Evolutionary conservation across 2,329 filamentous ascomycete genomes (phyloP), one percentile per base, ranked within the genome.

Genomic region (Talaromyces sp.): DNA sequence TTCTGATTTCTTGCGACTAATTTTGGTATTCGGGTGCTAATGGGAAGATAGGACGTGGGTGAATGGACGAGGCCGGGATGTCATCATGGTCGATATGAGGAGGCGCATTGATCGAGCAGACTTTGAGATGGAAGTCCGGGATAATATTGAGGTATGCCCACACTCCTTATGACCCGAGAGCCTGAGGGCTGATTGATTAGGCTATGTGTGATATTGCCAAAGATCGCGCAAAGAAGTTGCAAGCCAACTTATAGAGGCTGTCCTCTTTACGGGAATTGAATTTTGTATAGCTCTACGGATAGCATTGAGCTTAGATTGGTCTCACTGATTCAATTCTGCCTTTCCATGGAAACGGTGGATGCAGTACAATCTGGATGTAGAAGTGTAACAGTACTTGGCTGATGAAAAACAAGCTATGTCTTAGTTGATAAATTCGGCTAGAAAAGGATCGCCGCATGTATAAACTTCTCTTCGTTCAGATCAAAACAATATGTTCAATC

Each of bases 121-220:
- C 74, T 81, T 88, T 61, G 78, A 82, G 27, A 81, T 81, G 17
- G 93, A 97, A 79, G 86, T 92, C 67, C 76, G 81, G 64, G 90
- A 90, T 70, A 91, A 87, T 6, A 89, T 97, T 59, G 84, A 90
- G 83, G 92, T 93, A 79, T 69, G 84, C 72, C 41, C 31, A 35
- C n/a, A 13, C 33, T 22, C 2, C 11, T 7, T 10, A 58, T n/a
- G n/a, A 11, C 17, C 7, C 1, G 11, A 22, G 37, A 17, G 52
- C 25, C n/a, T 5, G 13, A 37, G 33, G 33, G 39, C 17, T 58
- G 35, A 27, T 31, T 11, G 27, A 9, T 58, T 66, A 92, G 90
- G 93, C 93, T 47, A 97, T 97, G 91, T 92, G 92, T 73, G 90
- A 93, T 71, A 97, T 97, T 73, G 93, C 93, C 35, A 85, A 86